phyloP scores from a whole-genome alignment of 2,329 filamentous ascomycete genomes.

The Aspergillus calidoustus region DNA sequence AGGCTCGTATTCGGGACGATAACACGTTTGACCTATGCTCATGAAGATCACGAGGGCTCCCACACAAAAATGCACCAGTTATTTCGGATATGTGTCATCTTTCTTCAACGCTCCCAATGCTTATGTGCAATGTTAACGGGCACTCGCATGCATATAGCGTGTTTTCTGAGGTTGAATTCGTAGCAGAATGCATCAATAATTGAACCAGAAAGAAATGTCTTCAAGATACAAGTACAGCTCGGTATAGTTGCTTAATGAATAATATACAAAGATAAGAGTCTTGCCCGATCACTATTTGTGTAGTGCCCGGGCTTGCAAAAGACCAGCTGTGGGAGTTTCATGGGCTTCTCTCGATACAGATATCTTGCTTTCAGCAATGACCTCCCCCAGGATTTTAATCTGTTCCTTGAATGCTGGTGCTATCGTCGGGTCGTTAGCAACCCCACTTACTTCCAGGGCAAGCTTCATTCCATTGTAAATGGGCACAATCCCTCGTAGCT shows the following conservation, averaged over 20 bases:
- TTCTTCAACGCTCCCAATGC: not conserved
- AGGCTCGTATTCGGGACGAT: slow-evolving; percentile 70
- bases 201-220: slow-evolving; percentile 18
- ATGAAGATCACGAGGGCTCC: slow-evolving; percentile 6
- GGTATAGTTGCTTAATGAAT: slow-evolving; percentile 23
- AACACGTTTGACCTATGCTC: slow-evolving; percentile 66
- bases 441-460: slow-evolving; percentile 40
- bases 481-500: slow-evolving; percentile 40
- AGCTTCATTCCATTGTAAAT: slow-evolving; percentile 48
- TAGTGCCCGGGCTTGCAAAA: slow-evolving; percentile 25
- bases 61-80: not conserved
- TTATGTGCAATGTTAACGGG: slow-evolving; percentile 2
- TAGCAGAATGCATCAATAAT: slow-evolving; percentile 14
- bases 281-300: slow-evolving; percentile 15
- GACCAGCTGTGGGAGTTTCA: slow-evolving; percentile 27
- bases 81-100: not conserved
- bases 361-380: slow-evolving; percentile 46
- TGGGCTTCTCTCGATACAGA: slow-evolving; percentile 24
- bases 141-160: slow-evolving; percentile 5
- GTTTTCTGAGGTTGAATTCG: slow-evolving; percentile 4
- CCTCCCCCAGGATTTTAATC: slow-evolving; percentile 55
- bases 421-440: slow-evolving; percentile 33
- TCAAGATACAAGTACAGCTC: slow-evolving; percentile 28
- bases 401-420: slow-evolving; percentile 29
- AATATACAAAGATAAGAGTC: slow-evolving; percentile 27